Evolutionary conservation across 176 grass and related monocot genomes (phyloP).

Genomic region (Avena insularis): DNA sequence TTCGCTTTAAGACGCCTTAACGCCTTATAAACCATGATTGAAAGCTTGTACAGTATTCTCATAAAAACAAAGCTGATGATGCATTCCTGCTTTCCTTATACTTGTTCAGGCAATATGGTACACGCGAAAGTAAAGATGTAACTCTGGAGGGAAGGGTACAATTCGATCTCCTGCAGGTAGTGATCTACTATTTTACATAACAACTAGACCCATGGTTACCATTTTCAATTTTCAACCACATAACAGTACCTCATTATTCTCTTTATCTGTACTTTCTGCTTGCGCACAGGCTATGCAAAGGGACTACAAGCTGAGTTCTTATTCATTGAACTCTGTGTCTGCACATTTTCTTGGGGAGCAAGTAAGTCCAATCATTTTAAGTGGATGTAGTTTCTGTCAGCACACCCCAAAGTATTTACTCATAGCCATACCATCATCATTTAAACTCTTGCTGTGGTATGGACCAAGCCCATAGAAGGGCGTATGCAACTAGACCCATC

Average conservation of each 20-base stretch:
- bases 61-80: slow-evolving; percentile 35
- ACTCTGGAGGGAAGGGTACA: slow-evolving; percentile 97
- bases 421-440: slow-evolving; percentile 15
- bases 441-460: slow-evolving; percentile 27
- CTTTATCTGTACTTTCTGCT: slow-evolving; percentile 41
- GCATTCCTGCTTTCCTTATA: slow-evolving; percentile 2
- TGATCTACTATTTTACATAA: slow-evolving; percentile 44
- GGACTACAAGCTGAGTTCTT: slow-evolving; percentile 98
- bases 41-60: neutral
- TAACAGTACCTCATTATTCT: slow-evolving; percentile 29
- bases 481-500: neutral
- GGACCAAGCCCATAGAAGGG: neutral
- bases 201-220: neutral
- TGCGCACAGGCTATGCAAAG: slow-evolving; percentile 86
- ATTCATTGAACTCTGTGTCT: slow-evolving; percentile 97
- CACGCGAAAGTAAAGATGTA: slow-evolving; percentile 98
- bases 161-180: slow-evolving; percentile 96
- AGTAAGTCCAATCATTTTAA: slow-evolving; percentile 63
- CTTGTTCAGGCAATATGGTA: slow-evolving; percentile 82
- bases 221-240: slow-evolving; percentile 8
- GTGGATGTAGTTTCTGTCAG: slow-evolving; percentile 21
- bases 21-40: neutral
- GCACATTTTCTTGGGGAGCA: slow-evolving; percentile 97
- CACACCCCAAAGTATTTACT: slow-evolving; percentile 7
- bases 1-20: no score